Percentiles rank a stretch among this genome's conserved stretches.
phyloP scores from a whole-genome alignment of 2,329 filamentous ascomycete species.

The Huntiella omanensis region DNA sequence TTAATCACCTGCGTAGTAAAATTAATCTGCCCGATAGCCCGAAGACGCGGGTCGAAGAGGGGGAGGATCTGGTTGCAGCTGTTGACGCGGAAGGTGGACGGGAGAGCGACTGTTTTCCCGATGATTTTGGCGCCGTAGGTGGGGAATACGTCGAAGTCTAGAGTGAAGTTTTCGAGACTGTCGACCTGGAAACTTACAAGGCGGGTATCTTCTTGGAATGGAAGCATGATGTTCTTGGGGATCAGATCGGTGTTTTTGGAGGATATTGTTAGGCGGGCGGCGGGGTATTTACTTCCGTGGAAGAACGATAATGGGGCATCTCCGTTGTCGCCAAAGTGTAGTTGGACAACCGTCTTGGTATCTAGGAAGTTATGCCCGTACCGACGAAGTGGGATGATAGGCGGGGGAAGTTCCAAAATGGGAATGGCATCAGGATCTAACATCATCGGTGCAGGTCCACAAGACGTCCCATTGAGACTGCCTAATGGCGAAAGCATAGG shows the following conservation, averaged over 20 bases:
- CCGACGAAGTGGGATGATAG: slow-evolving; percentile 81
- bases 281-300: slow-evolving; percentile 90
- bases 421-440: slow-evolving; percentile 79
- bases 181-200: slow-evolving; percentile 93
- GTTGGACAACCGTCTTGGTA: slow-evolving; percentile 87
- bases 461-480: slow-evolving; percentile 28
- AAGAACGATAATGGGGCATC: slow-evolving; percentile 81
- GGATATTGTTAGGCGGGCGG: slow-evolving; percentile 84
- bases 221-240: slow-evolving; percentile 84
- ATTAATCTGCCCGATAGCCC: slow-evolving; percentile 80
- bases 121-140: slow-evolving; percentile 97
- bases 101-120: slow-evolving; percentile 81
- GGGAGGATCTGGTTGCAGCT: slow-evolving; percentile 62
- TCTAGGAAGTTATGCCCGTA: slow-evolving; percentile 98
- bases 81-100: slow-evolving; percentile 58
- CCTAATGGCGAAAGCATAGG: slow-evolving; percentile 18
- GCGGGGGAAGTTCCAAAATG: slow-evolving; percentile 75
- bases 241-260: slow-evolving; percentile 93
- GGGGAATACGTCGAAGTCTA: slow-evolving; percentile 95
- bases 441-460: slow-evolving; percentile 39
- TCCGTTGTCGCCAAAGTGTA: slow-evolving; percentile 56
- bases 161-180: slow-evolving; percentile 74
- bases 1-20: slow-evolving; percentile 96
- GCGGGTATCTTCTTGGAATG: slow-evolving; percentile 88
- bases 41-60: slow-evolving; percentile 76